A percentile compares a stretch with the other conserved stretches of the same genome.
phyloP scores from a whole-genome alignment of 1,284 basidiomycete genomes.

The Tausonia pullulans region DNA sequence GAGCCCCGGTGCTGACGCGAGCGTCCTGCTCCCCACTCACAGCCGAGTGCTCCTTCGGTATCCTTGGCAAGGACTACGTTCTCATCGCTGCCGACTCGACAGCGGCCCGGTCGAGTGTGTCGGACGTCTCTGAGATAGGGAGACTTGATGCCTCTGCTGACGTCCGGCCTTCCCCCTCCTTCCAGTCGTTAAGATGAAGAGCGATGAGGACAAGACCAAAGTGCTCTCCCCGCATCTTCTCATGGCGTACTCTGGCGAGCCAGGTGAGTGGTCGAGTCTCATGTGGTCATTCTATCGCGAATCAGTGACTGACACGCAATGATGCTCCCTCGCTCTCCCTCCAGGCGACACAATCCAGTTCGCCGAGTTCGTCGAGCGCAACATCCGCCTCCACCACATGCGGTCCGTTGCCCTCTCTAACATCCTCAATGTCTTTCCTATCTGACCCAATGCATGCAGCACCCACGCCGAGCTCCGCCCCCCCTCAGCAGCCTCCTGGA shows the following conservation, averaged over 20 bases:
- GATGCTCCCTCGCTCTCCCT: not conserved
- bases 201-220: constrained; percentile 96
- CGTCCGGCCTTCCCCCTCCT: constrained; percentile 31
- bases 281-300: not conserved
- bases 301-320: not conserved
- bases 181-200: constrained; percentile 95
- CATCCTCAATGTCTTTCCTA: not conserved
- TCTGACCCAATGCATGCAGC: constrained; percentile 18
- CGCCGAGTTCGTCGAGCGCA: constrained; percentile 90
- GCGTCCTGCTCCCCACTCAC: not conserved
- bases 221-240: constrained; percentile 78
- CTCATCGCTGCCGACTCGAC: constrained; percentile 85
- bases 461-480: constrained; percentile 79
- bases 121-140: not conserved
- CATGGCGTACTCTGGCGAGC: constrained; percentile 91
- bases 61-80: constrained; percentile 70
- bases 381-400: constrained; percentile 91
- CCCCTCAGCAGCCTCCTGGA: constrained; percentile 84
- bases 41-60: constrained; percentile 40
- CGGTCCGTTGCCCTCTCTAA: constrained; percentile 42
- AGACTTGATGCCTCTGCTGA: not conserved
- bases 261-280: constrained; percentile 46
- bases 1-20: too few relatives aligned
- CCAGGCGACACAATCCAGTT: constrained; percentile 93
- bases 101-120: constrained; percentile 60